Evolutionary conservation across 2,329 filamentous ascomycete species (phyloP), one percentile per base, ranked within the genome.

Genomic region (Scedosporium dehoogii): DNA sequence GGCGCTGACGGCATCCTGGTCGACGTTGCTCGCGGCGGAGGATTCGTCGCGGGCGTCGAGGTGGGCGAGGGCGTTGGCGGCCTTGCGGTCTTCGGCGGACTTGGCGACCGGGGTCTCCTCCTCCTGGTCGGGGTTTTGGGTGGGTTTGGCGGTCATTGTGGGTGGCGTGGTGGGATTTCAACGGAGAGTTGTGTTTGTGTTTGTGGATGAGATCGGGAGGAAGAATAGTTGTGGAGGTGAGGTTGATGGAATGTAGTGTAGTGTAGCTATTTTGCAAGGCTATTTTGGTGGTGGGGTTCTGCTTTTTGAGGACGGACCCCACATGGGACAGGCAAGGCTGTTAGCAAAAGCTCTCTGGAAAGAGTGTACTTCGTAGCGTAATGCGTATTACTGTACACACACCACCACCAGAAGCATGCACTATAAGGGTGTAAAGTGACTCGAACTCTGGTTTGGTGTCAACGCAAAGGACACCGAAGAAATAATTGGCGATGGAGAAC

Each of bases 61-160:
- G 65, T 81, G 83, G 58, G 87, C 88, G 64, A 92, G 83, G 33
- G 89, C 89, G 6, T 86, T 86, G 48, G 87, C 87, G 56, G 88
- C 87, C 74, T 91, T 91, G 74, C 88, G 86, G 76, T 91, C 88
- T 74, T 91, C 88, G 70, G 88, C 88, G 51, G 83, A 85, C 74
- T 86, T 88, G 69, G 82, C 81, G 63, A 76, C 74, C 41, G 67
- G 65, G 67, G 79, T 74, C 68, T 85, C 82, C 65, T 85, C 83
- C 63, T 86, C 83, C 65, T 81, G 77, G 65, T 86, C 83, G 64
- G 80, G 64, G 83, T 55, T 55, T 23, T 55, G 51, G 51, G 51
- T 23, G 51, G 18, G 18, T 23, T 55, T 55, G 51, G 51, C 21
- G 83, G 70, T 85, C 86, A 72, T 88, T 84, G 65, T 80, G 18